Evolutionary conservation across 169 alveolate species (phyloP), one percentile per base, ranked within the genome.

Genomic region (Eimeria nieschulzi): DNA sequence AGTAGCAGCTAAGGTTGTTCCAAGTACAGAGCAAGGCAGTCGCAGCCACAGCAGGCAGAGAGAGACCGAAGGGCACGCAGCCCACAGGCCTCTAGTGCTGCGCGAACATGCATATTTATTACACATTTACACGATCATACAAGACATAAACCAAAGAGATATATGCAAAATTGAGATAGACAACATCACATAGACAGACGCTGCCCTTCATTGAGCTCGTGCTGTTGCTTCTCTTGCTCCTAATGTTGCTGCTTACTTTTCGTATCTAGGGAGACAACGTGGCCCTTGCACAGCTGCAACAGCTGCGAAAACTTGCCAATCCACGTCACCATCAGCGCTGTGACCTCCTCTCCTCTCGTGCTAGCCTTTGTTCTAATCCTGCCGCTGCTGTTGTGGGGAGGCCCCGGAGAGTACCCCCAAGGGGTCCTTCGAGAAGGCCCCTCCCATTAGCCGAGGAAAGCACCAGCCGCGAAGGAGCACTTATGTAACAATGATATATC

Each of bases 291-390:
- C 21, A 66, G 75, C 75, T 66, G 75, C 46, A 66, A 25, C 39
- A 66, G 75, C 75, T 66, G 75, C 13, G 13, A 51, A 66, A 66
- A 66, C 33, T 66, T 66, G 21, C 75, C 75, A 25, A 66, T n/a
- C 75, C 75, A 66, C 6, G n/a, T 9, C 9, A n/a, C 75, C 33
- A 17, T 0, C 7, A 66, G 75, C 15, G 26, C 75, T 15, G 75
- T 12, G n/a, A 0, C 75, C 75, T 66, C 75, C 13, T n/a, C 26
- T 12, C 33, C 21, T 21, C 21, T 66, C 39, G 13, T 66, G 75
- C 75, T 66, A 9, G 39, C 21, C 39, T 25, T 66, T 12, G 13
- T 66, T 12, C 33, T 66, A 0, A 9, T 66, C 39, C 33, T 21
- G 75, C 33, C 7, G 75, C 75, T 66, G 75, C 75, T 21, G 46